Evolutionary conservation across 2,329 filamentous ascomycete genomes (phyloP), one percentile per base, ranked within the genome.

Genomic region (Ascochyta viciae-villosae): DNA sequence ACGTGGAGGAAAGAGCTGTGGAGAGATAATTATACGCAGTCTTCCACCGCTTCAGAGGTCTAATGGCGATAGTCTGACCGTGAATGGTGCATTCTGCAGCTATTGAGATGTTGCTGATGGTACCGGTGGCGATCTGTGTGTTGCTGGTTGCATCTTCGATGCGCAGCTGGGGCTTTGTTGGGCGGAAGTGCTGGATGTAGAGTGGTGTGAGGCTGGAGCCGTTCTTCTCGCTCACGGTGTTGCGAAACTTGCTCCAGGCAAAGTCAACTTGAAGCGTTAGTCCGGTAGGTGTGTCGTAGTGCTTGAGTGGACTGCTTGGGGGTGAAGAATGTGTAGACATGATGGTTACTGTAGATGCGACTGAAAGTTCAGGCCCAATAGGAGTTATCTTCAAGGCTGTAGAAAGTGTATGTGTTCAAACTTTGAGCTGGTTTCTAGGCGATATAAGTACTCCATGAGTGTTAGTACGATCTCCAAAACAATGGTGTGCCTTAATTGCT

Each of bases 1-100:
- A 40, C 4, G 54, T 33, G 5, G 45, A 34, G 0, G 58, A 48
- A 16, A 66, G 43, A 4, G 51, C 39, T 2, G 50, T 56, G 10
- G 65, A 67, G 27, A 66, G 57, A 22, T 67, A 66, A 26, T 66
- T 65, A 51, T 67, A 67, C 1, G 60, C 47, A 16, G 60, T 64
- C 29, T 62, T 59, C 62, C 58, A 64, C 4, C 61, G 58, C 41
- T 60, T 62, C 38, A 67, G 54, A 1, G 63, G 65, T 34, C 62
- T 62, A 22, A 67, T 38, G 9, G 24, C n/a, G 2, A 67, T 48
- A n/a, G 38, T 39, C n/a, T 50, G 57, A 35, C 50, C 54, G 15
- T 61, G 50, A 13, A 67, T n/a, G 3, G 50, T 57, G 47, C 60
- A 64, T 16, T 61, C 55, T n/a, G 54, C 60, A 5, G 51, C 47